Evolutionary conservation across 129 eudicot genomes (phyloP).

Genomic region (Escallonia rubra): DNA sequence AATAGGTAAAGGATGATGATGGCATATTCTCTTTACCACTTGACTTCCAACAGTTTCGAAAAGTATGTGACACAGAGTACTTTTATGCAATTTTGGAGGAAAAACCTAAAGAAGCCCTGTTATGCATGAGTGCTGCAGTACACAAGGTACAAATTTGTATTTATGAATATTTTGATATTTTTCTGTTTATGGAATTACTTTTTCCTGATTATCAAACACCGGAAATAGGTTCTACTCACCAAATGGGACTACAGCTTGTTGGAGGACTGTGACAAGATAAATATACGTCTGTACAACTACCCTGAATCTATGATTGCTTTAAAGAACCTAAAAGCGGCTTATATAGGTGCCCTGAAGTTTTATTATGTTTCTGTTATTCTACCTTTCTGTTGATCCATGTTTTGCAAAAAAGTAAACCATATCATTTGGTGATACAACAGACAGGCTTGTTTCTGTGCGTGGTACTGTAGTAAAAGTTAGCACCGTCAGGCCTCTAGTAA

Average conservation of each 20-base stretch:
- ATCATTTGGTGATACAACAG: conserved; percentile 32
- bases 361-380: not conserved
- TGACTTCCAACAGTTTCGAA: conserved; percentile 73
- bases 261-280: conserved; percentile 50
- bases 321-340: conserved; percentile 94
- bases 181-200: not conserved
- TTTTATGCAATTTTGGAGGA: conserved; percentile 49
- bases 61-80: conserved; percentile 39
- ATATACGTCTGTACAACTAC: conserved; percentile 78
- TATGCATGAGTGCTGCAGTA: conserved; percentile 80
- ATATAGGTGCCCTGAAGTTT: conserved; percentile 52
- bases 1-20: conserved; percentile 50
- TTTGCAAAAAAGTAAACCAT: conserved; percentile 11
- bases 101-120: conserved; percentile 83
- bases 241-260: conserved; percentile 24
- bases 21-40: conserved; percentile 51
- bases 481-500: conserved; percentile 86
- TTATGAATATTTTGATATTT: not conserved
- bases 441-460: conserved; percentile 81
- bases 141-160: conserved; percentile 51
- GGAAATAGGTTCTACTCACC: conserved; percentile 29
- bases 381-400: not conserved
- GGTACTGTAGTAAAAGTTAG: conserved; percentile 92
- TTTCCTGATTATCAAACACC: conserved; percentile 1
- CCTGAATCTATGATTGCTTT: conserved; percentile 83